Evolutionary conservation across 129 eudicot species (phyloP), one percentile per base, ranked within the genome.

Genomic region (Chrysanthemum seticuspe): DNA sequence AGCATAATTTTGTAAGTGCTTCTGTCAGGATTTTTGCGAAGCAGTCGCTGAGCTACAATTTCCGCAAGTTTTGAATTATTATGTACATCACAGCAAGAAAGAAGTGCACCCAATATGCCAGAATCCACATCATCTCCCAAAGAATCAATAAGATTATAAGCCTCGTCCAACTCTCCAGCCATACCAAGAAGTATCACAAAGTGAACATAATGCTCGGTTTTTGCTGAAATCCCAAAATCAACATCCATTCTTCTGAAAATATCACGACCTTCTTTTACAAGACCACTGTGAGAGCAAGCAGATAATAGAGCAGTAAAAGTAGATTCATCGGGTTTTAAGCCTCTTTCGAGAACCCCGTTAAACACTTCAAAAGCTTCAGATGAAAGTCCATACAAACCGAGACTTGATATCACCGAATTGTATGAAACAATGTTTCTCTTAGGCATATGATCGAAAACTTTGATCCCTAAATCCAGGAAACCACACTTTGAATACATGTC

Each of bases 401-500:
- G 83, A 75, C 86, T 73, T 18, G 76, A 70, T 56, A 89, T 89
- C 9, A 82, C 67, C 2, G 91, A 79, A 76, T 92, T 92, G 67
- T 81, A 92, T 0, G 90, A 74, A 47, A 89, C 81, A 3, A 83
- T 74, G 65, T 83, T 92, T 71, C 77, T 80, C 27, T 29, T 62
- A 27, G 82, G 80, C 82, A 80, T 80, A n/a, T 16, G 23, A 13
- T 76, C 13, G 8, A 83, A 84, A 68, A 85, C 83, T 44, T 66
- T 79, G 75, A 79, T 67, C 18, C 85, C 96, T 52, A 80, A 34
- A 8, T 79, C 87, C 83, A 92, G 69, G 74, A 92, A 85, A 66
- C 98, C 98, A 69, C 98, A 89, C 71, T 89, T 92, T 3, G 95
- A 81, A 71, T 92, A 92, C 98, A 87, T 92, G 80, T 92, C 96